These are phyloP conservation scores for Bauhinia variegata DNA, from an alignment of 306 rosid genomes.

Conservation along the genomic window DNA sequence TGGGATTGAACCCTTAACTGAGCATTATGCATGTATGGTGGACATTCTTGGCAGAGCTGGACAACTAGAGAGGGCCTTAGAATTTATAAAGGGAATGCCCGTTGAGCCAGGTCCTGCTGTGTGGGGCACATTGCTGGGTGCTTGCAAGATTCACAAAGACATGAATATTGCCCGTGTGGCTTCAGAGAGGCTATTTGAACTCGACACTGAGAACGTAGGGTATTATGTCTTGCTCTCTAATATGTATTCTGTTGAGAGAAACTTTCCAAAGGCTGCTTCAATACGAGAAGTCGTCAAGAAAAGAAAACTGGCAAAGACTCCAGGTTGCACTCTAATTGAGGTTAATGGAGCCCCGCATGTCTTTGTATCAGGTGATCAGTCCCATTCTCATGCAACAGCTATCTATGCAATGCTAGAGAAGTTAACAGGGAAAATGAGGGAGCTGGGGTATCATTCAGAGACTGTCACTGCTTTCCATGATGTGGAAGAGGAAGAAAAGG, in stretches of 20 bases:
- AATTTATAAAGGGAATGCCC: conserved; percentile 75
- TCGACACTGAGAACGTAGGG: conserved; percentile 76
- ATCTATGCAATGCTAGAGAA: conserved; percentile 86
- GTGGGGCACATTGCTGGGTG: conserved; percentile 93
- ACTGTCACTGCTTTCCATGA: conserved; percentile 83
- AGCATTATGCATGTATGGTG: conserved; percentile 98
- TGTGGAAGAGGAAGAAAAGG: conserved; percentile 98
- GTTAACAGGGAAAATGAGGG: conserved; percentile 76
- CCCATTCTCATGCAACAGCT: conserved; percentile 71
- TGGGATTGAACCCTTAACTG: conserved; percentile 66
- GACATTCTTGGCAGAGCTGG: conserved; percentile 96
- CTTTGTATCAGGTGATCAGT: conserved; percentile 76
- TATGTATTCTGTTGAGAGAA: conserved; percentile 76
- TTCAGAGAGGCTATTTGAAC: conserved; percentile 77
- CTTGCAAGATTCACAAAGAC: conserved; percentile 88
- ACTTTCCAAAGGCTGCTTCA: conserved; percentile 91
- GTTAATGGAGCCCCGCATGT: conserved; percentile 68
- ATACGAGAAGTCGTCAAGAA: conserved; percentile 69
- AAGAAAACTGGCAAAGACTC: conserved; percentile 78
- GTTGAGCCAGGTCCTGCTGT: conserved; percentile 83
- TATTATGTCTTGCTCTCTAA: conserved; percentile 86
- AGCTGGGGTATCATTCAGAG: conserved; percentile 79
- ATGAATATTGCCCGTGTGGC: conserved; percentile 69
- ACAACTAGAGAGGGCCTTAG: conserved; percentile 70
- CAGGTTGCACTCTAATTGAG: conserved; percentile 94